Base-by-base conservation (phyloP, 495 filamentous ascomycete genomes). In the Rostrohypoxylon terebratum region DNA sequence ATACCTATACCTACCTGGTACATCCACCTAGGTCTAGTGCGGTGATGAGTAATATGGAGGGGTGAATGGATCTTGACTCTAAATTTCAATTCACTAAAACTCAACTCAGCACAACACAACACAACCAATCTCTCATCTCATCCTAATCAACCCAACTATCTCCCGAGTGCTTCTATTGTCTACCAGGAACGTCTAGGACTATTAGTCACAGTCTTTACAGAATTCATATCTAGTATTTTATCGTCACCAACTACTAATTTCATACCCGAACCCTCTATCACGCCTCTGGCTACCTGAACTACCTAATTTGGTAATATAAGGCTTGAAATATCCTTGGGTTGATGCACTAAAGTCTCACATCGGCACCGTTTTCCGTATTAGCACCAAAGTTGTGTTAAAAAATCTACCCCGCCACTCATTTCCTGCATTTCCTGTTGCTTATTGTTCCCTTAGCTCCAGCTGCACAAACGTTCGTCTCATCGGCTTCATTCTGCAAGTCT, bases 291-390 rank as follows among this genome's bases (percentile, higher is more conserved):
- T 53, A 28, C 20, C 18, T 53, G 11, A 20, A 48, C 20, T 18
- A 48, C 45, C 16, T 48, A 48, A 48, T 48, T 48, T 21, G 45
- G 45, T 21, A 42, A n/a, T 13, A 42, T 42, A 42, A 42, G 38
- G 38, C 34, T 13, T 13, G 7, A 13, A 38, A 9, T 38, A 38
- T 38, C 3, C 7, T 9, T 44, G 40, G 40, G 40, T 44, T 8
- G 42, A 45, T 31, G n/a, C 20, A 31, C 31, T 38, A 36, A 38
- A 57, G n/a, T 57, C 53, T 57, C 20, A 57, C 53, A 7, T 38
- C 28, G 53, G 53, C 28, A 57, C 33, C 4, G 33, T 57, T 53
- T 53, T 53, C 48, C 48, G 48, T 53, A n/a, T 50, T 50, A 20
- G 47, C 21, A 50, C 47, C 18, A 20, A 4, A 23, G 42, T n/a